A percentile compares a stretch with the other conserved stretches of the same genome.
Conservation (phyloP, 768 basidiomycete genomes). For the Multifurca ochricompacta region DNA sequence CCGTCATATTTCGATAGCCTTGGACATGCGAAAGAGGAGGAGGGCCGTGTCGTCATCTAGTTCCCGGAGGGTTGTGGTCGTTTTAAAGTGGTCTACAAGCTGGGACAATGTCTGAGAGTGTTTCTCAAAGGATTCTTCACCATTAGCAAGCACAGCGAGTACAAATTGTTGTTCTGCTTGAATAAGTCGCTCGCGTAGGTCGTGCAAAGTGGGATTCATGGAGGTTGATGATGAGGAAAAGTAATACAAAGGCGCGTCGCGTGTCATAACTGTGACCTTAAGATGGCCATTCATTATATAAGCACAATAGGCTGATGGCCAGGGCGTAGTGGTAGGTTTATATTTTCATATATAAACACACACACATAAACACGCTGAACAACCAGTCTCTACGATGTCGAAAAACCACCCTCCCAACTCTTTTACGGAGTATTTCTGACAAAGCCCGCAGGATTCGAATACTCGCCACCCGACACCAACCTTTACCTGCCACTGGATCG, state of each 20-base stretch:
- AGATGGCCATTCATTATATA: not conserved
- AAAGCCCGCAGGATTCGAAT: not conserved
- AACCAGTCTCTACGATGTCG: not conserved
- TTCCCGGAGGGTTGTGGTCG: not conserved
- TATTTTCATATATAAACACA: too few species aligned
- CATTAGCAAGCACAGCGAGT: not conserved
- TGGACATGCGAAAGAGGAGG: not conserved
- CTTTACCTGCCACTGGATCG: not conserved
- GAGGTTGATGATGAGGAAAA: not conserved
- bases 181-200: not conserved
- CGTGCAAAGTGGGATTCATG: constrained; percentile 2
- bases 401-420: not conserved
- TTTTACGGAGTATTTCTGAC: not conserved
- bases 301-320: not conserved
- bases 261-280: too few species aligned
- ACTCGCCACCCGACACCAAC: not conserved
- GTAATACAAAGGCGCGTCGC: too few species aligned
- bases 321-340: not conserved
- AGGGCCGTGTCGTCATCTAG: not conserved
- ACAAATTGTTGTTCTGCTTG: constrained; percentile 1
- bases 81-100: not conserved
- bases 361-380: too few species aligned
- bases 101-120: not conserved
- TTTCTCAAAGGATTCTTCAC: not conserved
- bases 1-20: not conserved